These are phyloP conservation scores for Ambrosiella xylebori DNA, from an alignment of 2,329 filamentous ascomycete genomes.

Conservation along the genomic window DNA sequence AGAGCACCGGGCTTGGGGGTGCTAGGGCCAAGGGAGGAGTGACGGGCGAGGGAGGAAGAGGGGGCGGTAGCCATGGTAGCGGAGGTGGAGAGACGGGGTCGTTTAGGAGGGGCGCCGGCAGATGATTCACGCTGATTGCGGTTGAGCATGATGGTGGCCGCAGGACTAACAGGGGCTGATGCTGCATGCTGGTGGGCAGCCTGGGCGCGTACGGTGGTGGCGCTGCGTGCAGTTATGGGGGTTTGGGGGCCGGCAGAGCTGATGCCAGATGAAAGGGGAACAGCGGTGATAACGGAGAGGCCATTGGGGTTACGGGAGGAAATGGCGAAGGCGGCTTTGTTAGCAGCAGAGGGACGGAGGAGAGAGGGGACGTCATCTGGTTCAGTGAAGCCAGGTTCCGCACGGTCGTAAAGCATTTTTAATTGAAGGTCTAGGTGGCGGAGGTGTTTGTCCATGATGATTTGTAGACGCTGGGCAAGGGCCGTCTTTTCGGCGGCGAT, in stretches of 20 bases:
- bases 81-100: conserved; percentile 33
- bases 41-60: conserved; percentile 42
- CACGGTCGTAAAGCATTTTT: conserved; percentile 42
- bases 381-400: conserved; percentile 43
- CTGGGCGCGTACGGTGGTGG: conserved; percentile 31
- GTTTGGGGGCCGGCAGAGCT: conserved; percentile 17
- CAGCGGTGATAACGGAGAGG: conserved; percentile 1
- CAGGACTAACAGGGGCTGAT: conserved; percentile 43
- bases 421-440: conserved; percentile 45
- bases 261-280: not conserved
- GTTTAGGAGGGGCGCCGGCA: conserved; percentile 27
- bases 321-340: conserved; percentile 22
- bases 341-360: conserved; percentile 39
- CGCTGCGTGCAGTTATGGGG: conserved; percentile 21
- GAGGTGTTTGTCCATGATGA: conserved; percentile 44
- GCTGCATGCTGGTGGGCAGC: conserved; percentile 30
- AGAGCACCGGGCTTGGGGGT: conserved; percentile 33
- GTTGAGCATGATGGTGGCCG: conserved; percentile 41
- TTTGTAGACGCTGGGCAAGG: conserved; percentile 46
- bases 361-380: conserved; percentile 47
- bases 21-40: conserved; percentile 45
- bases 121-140: conserved; percentile 40
- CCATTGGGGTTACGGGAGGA: conserved; percentile 12
- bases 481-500: conserved; percentile 60
- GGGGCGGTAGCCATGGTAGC: conserved; percentile 31